phyloP scores from a whole-genome alignment of 2,329 filamentous ascomycete genomes.

The Fusarium avenaceum region DNA sequence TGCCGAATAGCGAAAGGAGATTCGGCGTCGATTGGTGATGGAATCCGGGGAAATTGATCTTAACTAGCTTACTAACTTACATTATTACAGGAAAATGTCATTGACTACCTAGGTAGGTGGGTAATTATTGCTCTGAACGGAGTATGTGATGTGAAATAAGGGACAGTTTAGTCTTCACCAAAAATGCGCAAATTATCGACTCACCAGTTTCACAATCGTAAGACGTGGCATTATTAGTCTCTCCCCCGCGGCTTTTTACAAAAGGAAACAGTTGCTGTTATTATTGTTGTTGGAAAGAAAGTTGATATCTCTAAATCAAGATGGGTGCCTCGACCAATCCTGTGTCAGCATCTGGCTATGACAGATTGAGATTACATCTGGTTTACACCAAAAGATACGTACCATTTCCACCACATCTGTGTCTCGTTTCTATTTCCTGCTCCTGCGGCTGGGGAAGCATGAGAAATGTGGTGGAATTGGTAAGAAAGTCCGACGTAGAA shows the following conservation, averaged over 20 bases:
- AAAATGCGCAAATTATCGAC: constrained; percentile 2
- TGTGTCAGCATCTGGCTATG: constrained; percentile 31
- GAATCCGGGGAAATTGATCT: not conserved
- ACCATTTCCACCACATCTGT: constrained; percentile 29
- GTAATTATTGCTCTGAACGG: no score
- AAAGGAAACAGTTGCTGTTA: constrained; percentile 21
- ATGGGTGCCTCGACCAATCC: constrained; percentile 38
- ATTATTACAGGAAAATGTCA: not conserved
- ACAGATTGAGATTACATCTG: constrained; percentile 47
- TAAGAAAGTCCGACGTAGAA: constrained; percentile 16
- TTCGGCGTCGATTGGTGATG: constrained; percentile 20
- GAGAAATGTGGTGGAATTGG: constrained; percentile 5
- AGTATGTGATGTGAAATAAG: not conserved
- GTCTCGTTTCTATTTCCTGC: constrained; percentile 11
- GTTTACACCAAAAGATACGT: constrained; percentile 31
- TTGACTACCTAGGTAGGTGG: no score
- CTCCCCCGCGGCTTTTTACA: not conserved
- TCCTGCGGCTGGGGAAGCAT: constrained; percentile 6
- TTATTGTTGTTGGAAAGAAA: constrained; percentile 30
- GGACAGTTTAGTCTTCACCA: no score
- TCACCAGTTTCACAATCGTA: constrained; percentile 7
- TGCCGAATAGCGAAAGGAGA: constrained; percentile 24
- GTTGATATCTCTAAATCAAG: constrained; percentile 44
- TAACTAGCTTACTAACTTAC: not conserved
- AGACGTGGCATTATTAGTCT: constrained; percentile 29